These are phyloP conservation scores for Macrophomina phaseolina DNA, from an alignment of 2,329 filamentous ascomycete genomes.

Conservation along the genomic window DNA sequence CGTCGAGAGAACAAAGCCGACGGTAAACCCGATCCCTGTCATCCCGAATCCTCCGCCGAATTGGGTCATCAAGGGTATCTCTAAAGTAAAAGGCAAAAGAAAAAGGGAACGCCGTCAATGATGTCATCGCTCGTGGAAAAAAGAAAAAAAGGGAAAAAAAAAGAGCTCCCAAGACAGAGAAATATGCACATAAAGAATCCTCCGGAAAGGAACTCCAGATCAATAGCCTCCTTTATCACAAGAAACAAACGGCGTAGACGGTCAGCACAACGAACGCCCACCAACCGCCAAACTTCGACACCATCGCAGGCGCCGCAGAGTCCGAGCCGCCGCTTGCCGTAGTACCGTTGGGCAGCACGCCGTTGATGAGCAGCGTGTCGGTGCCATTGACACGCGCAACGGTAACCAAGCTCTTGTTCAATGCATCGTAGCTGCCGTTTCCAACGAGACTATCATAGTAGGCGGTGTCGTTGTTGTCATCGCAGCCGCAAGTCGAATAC, in stretches of 20 bases:
- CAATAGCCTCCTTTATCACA: not conserved
- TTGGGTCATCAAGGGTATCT: conserved; percentile 16
- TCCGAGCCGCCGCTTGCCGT: conserved; percentile 47
- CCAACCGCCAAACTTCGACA: conserved; percentile 18
- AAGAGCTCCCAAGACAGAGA: not conserved
- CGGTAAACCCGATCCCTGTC: not conserved
- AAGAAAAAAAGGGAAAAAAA: not conserved
- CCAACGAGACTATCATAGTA: conserved; percentile 67
- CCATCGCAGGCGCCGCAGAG: not conserved
- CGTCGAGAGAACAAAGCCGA: not conserved
- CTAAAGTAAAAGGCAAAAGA: not conserved
- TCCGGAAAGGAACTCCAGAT: not conserved
- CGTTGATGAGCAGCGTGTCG: conserved; percentile 71
- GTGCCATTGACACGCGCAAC: conserved; percentile 69
- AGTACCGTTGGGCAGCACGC: conserved; percentile 69
- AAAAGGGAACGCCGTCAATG: not conserved
- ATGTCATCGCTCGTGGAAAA: not conserved
- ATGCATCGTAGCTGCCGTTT: conserved; percentile 58
- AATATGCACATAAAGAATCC: not conserved
- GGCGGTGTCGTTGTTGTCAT: conserved; percentile 64
- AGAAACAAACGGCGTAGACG: conserved; percentile 19
- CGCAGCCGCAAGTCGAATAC: conserved; percentile 68
- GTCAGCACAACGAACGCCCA: conserved; percentile 11
- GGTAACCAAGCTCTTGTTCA: conserved; percentile 68
- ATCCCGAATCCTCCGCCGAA: no score